Percentiles rank a stretch among this genome's conserved stretches.
Evolutionary conservation across 352 stramenopile genomes (phyloP).

Genomic region (Salisapilia sapeloensis): DNA sequence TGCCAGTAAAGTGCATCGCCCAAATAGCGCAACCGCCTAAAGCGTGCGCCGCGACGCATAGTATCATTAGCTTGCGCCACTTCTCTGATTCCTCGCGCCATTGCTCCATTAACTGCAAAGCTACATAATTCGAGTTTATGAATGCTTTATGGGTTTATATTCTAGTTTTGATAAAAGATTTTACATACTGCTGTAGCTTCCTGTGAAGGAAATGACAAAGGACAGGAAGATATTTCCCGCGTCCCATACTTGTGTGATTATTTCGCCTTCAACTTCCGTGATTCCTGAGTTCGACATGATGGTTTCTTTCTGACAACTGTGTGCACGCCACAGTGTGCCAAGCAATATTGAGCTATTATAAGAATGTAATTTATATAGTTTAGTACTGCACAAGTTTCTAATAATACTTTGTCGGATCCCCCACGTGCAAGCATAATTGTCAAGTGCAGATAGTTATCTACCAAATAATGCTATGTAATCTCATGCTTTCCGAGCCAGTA

Average conservation of each 20-base stretch:
- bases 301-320: no score
- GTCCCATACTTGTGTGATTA: conserved; percentile 20
- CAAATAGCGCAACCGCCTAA: conserved; percentile 51
- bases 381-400: no score
- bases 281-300: no score
- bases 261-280: not conserved
- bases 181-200: conserved; percentile 33
- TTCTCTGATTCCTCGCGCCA: conserved; percentile 22
- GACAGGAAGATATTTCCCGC: conserved; percentile 23
- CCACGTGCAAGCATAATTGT: no score
- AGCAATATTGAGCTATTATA: no score
- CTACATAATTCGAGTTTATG: conserved; percentile 9
- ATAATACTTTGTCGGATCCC: no score
- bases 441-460: no score
- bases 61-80: conserved; percentile 15
- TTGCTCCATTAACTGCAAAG: conserved; percentile 58
- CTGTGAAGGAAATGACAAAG: conserved; percentile 30
- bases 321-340: no score
- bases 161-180: not conserved
- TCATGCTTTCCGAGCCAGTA: no score
- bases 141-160: conserved; percentile 1
- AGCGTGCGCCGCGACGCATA: conserved; percentile 16
- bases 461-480: no score
- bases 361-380: no score
- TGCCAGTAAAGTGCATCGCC: conserved; percentile 62